Base-by-base conservation (phyloP, 2,329 filamentous ascomycete genomes). In the Fusarium pseudograminearum region DNA sequence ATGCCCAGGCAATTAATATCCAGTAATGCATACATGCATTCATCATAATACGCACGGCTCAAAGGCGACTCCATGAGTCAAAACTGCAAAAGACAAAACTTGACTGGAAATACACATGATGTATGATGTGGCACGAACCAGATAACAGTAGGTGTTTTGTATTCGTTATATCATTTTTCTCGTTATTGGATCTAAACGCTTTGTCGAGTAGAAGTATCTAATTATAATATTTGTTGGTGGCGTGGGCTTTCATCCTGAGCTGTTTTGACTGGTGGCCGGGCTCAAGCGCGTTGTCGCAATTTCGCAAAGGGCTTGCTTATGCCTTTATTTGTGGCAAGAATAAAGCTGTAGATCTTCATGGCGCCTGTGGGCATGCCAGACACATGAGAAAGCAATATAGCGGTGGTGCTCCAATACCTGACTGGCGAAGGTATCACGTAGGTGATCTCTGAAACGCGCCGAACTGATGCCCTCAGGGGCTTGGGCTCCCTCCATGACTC, bases 401-500 rank as follows among this genome's bases (percentile, higher is more conserved):
- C 28, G 24, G 24, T 26, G 24, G 22, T 28, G 15, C 22, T 34
- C 11, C 14, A 36, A 30, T 36, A 26, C 26, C 42, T 24, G n/a
- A 18, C 18, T 31, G 33, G 40, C 10, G 16, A 44, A 18, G 15
- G 26, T 20, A 36, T 59, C 36, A 36, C 33, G 34, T 33, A 50
- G 5, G 20, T 42, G 30, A 40, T 42, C 42, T 51, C 33, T 24
- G n/a, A 40, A 26, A 8, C 14, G 31, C 16, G 22, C 16, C 33
- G 10, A 45, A 24, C 24, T 41, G 41, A 45, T 34, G 34, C 18
- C n/a, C 30, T 73, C 55, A 74, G 45, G 70, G 69, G 30, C 41
- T 56, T 20, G 73, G 73, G 31, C 66, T 74, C 22, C 69, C 69
- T 55, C 69, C 64, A 4, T 69, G 74, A n/a, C 72, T 73, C n/a